These are phyloP conservation scores for Boletellus ananas DNA, from an alignment of 768 basidiomycete species.

Conservation along the genomic window DNA sequence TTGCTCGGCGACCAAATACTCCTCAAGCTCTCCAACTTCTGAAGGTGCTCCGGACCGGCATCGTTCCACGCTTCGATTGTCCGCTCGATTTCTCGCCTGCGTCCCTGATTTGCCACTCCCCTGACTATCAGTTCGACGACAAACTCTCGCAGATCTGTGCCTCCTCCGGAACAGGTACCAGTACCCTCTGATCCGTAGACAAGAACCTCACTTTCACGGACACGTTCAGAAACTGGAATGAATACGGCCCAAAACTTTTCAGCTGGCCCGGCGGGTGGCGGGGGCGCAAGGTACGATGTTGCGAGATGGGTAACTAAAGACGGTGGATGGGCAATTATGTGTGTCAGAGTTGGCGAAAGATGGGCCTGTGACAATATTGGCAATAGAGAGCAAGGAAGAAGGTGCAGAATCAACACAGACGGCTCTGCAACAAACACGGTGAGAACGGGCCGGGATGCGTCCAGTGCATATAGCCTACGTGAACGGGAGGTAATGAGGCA, in stretches of 20 bases:
- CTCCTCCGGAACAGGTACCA: constrained; percentile 37
- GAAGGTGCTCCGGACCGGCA: constrained; percentile 42
- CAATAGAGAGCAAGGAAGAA: constrained; percentile 46
- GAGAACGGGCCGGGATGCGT: constrained; percentile 1
- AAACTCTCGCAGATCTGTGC: constrained; percentile 42
- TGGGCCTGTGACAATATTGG: constrained; percentile 55
- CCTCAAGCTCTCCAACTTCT: constrained; percentile 50
- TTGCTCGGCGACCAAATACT: constrained; percentile 41
- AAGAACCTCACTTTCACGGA: constrained; percentile 54
- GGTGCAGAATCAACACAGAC: constrained; percentile 61
- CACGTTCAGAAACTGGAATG: constrained; percentile 60
- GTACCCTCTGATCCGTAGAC: constrained; percentile 55
- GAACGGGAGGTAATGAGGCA: constrained; percentile 42
- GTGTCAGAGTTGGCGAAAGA: constrained; percentile 63
- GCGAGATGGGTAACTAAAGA: constrained; percentile 66
- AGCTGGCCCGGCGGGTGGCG: constrained; percentile 58
- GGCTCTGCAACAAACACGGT: constrained; percentile 34
- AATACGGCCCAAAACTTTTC: constrained; percentile 82
- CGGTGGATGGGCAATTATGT: constrained; percentile 67
- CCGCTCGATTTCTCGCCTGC: constrained; percentile 55
- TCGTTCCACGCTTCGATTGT: constrained; percentile 61
- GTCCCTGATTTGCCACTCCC: constrained; percentile 39
- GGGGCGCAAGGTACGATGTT: constrained; percentile 64
- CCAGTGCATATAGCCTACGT: constrained; percentile 36
- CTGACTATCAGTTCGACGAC: constrained; percentile 61